phyloP scores from a whole-genome alignment of 768 basidiomycete genomes.

The Tubosaeta sp. region DNA sequence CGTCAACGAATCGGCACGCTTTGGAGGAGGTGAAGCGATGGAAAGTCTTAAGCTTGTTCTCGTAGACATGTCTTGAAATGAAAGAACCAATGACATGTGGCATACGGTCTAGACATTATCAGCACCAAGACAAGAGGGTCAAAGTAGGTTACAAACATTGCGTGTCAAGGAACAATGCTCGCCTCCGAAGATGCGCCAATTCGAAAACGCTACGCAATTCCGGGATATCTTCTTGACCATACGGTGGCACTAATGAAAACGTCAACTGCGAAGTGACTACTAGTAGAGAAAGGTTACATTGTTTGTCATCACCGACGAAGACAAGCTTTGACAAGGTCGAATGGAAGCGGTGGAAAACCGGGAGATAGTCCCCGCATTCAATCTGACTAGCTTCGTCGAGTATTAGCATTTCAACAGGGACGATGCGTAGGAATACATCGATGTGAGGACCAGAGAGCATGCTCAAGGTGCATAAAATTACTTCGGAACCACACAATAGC shows the following conservation, averaged over 20 bases:
- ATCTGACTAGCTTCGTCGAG: slow-evolving; percentile 50
- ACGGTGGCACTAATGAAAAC: slow-evolving; percentile 58
- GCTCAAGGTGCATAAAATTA: slow-evolving; percentile 46
- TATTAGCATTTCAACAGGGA: slow-evolving; percentile 37
- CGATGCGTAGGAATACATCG: slow-evolving; percentile 15
- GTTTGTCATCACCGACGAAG: slow-evolving; percentile 38
- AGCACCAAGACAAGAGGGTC: neutral
- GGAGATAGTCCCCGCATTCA: slow-evolving; percentile 38
- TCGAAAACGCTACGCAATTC: slow-evolving; percentile 77
- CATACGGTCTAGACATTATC: slow-evolving; percentile 61
- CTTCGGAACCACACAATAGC: slow-evolving; percentile 26
- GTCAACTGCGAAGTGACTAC: neutral
- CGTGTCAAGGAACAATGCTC: slow-evolving; percentile 54
- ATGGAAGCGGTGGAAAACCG: slow-evolving; percentile 27
- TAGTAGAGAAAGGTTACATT: slow-evolving; percentile 22
- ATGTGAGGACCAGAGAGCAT: slow-evolving; percentile 37
- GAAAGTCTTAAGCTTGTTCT: slow-evolving; percentile 49
- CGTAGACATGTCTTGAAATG: slow-evolving; percentile 65
- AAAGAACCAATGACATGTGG: slow-evolving; percentile 69
- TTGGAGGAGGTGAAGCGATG: slow-evolving; percentile 40
- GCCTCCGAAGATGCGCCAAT: slow-evolving; percentile 48
- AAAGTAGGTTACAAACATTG: slow-evolving; percentile 52
- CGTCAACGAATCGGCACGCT: slow-evolving; percentile 38
- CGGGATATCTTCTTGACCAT: slow-evolving; percentile 64
- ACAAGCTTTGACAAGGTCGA: slow-evolving; percentile 32